phyloP scores from a whole-genome alignment of 768 basidiomycete genomes.

The Lactarius quietus region DNA sequence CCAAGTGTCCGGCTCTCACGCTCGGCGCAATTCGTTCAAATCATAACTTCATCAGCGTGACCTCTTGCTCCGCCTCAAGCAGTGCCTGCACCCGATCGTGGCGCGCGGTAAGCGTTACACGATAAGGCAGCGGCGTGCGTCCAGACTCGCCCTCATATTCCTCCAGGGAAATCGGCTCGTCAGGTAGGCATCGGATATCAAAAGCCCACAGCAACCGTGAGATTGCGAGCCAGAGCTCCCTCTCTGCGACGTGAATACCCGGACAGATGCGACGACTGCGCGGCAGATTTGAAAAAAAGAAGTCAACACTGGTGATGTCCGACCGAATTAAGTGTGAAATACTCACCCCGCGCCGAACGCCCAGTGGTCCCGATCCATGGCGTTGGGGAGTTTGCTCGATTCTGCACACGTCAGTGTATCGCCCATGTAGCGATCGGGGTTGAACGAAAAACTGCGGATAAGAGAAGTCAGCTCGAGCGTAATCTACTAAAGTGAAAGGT shows the following conservation, averaged over 20 bases:
- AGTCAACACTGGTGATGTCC: not conserved
- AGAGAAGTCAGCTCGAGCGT: not conserved
- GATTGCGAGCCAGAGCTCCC: conserved; percentile 44
- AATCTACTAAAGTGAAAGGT: conserved; percentile 25
- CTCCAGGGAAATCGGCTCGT: conserved; percentile 42
- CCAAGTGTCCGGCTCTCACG: not conserved
- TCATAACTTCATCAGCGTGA: conserved; percentile 20
- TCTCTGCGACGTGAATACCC: conserved; percentile 44
- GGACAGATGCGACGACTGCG: conserved; percentile 39
- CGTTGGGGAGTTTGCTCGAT: conserved; percentile 41
- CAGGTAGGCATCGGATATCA: conserved; percentile 39
- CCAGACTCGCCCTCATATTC: conserved; percentile 48
- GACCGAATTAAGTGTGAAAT: not conserved
- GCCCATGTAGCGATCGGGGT: conserved; percentile 46
- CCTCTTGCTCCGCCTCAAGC: conserved; percentile 21
- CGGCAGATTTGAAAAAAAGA: not conserved
- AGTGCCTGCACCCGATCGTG: conserved; percentile 24
- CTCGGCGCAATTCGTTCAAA: not conserved
- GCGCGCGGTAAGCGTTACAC: conserved; percentile 30
- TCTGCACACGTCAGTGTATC: conserved; percentile 40
- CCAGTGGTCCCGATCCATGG: conserved; percentile 49
- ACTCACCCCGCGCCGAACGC: conserved; percentile 47
- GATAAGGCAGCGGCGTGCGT: conserved; percentile 44
- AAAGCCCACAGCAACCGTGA: conserved; percentile 49
- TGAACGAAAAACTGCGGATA: conserved; percentile 29